Evolutionary conservation across 2,329 filamentous ascomycete genomes (phyloP).

Genomic region (Metarhizium guizhouense): DNA sequence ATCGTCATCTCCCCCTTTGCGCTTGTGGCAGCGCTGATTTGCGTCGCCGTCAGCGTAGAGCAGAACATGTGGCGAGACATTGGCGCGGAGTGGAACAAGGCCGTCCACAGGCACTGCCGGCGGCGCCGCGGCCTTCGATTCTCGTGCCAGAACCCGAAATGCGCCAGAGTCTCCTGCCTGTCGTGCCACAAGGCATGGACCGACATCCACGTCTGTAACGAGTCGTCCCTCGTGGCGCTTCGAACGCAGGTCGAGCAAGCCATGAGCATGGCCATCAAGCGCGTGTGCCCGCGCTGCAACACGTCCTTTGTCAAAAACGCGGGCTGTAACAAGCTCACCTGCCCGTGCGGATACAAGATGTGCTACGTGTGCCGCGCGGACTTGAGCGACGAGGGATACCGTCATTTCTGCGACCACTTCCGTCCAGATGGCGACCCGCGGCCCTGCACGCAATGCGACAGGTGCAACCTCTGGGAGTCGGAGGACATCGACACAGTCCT

Average conservation of each 20-base stretch:
- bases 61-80: conserved; percentile 33
- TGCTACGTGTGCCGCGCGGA: conserved; percentile 91
- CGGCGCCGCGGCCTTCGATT: conserved; percentile 69
- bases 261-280: conserved; percentile 88
- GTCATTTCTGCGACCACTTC: conserved; percentile 95
- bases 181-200: conserved; percentile 75
- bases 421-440: conserved; percentile 65
- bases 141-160: conserved; percentile 61
- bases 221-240: conserved; percentile 70
- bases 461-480: conserved; percentile 70
- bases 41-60: conserved; percentile 33
- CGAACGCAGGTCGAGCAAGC: conserved; percentile 87
- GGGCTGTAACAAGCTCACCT: conserved; percentile 95
- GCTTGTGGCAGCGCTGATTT: conserved; percentile 36
- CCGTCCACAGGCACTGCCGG: conserved; percentile 59
- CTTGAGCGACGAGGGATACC: conserved; percentile 67
- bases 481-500: conserved; percentile 65
- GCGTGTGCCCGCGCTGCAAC: conserved; percentile 85
- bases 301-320: conserved; percentile 87
- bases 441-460: conserved; percentile 68
- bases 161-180: conserved; percentile 66
- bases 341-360: conserved; percentile 94
- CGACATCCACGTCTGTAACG: conserved; percentile 85
- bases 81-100: conserved; percentile 41
- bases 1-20: conserved; percentile 47